Percentiles rank a stretch among this genome's conserved stretches.
phyloP scores from a whole-genome alignment of 2,329 filamentous ascomycete genomes.

The Trichophyton rubrum region DNA sequence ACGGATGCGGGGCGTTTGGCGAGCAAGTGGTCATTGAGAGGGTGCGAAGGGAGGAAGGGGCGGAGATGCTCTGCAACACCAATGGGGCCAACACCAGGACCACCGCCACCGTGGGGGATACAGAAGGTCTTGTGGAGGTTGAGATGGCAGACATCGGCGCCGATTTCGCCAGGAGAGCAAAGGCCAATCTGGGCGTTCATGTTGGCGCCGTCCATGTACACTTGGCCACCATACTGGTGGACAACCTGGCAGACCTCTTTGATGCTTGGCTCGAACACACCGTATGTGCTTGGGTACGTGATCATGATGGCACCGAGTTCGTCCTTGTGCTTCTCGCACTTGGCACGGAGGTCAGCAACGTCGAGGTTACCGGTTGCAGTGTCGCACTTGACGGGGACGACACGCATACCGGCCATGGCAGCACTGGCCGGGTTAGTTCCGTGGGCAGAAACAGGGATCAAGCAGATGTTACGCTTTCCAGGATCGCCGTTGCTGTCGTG shows the following conservation, averaged over 20 bases:
- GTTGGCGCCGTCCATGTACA: constrained; percentile 98
- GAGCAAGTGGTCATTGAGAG: constrained; percentile 40
- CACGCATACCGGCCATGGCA: constrained; percentile 90
- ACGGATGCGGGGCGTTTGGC: constrained; percentile 24
- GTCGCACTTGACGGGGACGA: constrained; percentile 86
- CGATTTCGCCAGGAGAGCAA: constrained; percentile 87
- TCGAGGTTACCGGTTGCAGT: constrained; percentile 78
- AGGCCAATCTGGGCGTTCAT: constrained; percentile 97
- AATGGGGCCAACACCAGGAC: constrained; percentile 86
- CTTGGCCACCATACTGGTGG: constrained; percentile 76
- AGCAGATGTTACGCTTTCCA: constrained; percentile 68
- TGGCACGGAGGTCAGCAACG: constrained; percentile 68
- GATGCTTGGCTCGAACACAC: constrained; percentile 83
- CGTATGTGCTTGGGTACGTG: constrained; percentile 89
- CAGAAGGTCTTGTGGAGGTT: constrained; percentile 99
- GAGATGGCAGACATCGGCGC: constrained; percentile 90
- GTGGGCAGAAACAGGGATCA: constrained; percentile 90
- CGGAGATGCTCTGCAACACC: constrained; percentile 74
- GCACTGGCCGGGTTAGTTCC: constrained; percentile 93
- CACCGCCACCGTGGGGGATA: constrained; percentile 90
- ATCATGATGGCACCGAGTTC: constrained; percentile 91
- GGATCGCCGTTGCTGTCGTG: constrained; percentile 53
- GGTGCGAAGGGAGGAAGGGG: constrained; percentile 63
- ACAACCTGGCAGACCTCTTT: constrained; percentile 77
- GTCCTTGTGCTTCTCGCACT: constrained; percentile 76